Evolutionary conservation across 2,329 filamentous ascomycete genomes (phyloP).

Genomic region (Alternaria consortialis): DNA sequence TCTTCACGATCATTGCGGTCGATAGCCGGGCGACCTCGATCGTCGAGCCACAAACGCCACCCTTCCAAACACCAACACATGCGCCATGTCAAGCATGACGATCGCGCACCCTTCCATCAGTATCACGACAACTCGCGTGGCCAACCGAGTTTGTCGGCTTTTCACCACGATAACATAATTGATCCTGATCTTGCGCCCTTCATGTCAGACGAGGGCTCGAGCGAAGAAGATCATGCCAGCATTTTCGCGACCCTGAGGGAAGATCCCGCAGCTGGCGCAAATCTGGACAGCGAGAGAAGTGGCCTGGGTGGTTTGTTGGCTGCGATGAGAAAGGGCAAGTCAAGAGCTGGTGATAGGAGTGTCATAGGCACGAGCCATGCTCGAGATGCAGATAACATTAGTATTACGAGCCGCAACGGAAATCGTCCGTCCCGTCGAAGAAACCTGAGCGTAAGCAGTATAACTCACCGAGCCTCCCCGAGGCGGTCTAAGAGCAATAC

Average conservation of each 20-base stretch:
- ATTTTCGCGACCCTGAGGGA: conserved; percentile 79
- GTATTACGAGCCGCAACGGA: conserved; percentile 70
- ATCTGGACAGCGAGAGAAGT: conserved; percentile 75
- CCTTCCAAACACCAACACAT: conserved; percentile 88
- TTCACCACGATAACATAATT: conserved; percentile 98
- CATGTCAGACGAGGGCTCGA: conserved; percentile 93
- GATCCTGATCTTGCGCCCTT: conserved; percentile 95
- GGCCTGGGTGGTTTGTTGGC: conserved; percentile 77
- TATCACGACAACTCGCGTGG: conserved; percentile 73
- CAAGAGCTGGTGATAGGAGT: conserved; percentile 76
- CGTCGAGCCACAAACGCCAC: conserved; percentile 80
- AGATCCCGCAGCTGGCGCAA: conserved; percentile 67
- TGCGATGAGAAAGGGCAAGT: conserved; percentile 78
- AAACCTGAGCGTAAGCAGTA: conserved; percentile 85
- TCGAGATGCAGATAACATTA: conserved; percentile 70
- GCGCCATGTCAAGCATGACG: conserved; percentile 79
- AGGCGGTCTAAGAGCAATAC: conserved; percentile 66
- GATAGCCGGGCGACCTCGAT: conserved; percentile 74
- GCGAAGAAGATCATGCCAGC: conserved; percentile 89
- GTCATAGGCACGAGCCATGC: conserved; percentile 67
- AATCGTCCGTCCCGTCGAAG: conserved; percentile 74
- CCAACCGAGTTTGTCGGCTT: conserved; percentile 80
- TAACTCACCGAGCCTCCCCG: conserved; percentile 76
- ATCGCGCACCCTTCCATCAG: conserved; percentile 87
- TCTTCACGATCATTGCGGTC: conserved; percentile 91